Base-by-base conservation (phyloP, 768 basidiomycete genomes). In the Fibroporia radiculosa region DNA sequence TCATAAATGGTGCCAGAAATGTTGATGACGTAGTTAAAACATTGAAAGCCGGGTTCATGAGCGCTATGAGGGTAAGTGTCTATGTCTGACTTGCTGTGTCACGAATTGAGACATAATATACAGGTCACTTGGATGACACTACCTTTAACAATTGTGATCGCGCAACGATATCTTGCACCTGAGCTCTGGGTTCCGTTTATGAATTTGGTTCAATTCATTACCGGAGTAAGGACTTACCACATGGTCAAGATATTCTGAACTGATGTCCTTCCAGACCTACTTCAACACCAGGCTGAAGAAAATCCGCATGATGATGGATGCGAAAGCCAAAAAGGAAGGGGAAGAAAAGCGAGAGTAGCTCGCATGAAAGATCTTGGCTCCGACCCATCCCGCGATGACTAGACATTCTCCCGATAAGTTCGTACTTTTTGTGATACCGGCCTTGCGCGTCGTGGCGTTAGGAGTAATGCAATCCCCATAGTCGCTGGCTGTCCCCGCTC, bases 121-220 rank as follows among this genome's bases (percentile, higher is more conserved):
- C 56, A 91, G 89, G 73, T 90, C 44, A 80, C 79, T 19, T 91
- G 86, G 89, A 64, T 85, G 26, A 76, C 84, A 23, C 85, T 84
- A 11, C 91, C 91, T 18, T 50, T 84, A 39, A 77, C 84, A 4
- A 70, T 89, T 64, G 64, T 77, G 6, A 65, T 89, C 53, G 91
- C 91, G 5, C 90, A 92, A 61, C 80, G 70, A 48, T 89, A 84
- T 61, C 64, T 93, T 33, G 77, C 91, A 11, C 71, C 83, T 18
- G 84, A 90, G 84, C 71, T 90, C 34, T 91, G 90, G 89, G 84
- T 86, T 0, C 84, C 85, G 7, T 93, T 86, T 68, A 92, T 93
- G 74, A 90, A 82, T 61, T 54, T 74, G 27, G 67, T 93, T 32
- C 78, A 81, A 59, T 90, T 93, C 59, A 60, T 77, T 18, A 69